Conservation (phyloP, 495 filamentous ascomycete species). For the Copromyces sp. region DNA sequence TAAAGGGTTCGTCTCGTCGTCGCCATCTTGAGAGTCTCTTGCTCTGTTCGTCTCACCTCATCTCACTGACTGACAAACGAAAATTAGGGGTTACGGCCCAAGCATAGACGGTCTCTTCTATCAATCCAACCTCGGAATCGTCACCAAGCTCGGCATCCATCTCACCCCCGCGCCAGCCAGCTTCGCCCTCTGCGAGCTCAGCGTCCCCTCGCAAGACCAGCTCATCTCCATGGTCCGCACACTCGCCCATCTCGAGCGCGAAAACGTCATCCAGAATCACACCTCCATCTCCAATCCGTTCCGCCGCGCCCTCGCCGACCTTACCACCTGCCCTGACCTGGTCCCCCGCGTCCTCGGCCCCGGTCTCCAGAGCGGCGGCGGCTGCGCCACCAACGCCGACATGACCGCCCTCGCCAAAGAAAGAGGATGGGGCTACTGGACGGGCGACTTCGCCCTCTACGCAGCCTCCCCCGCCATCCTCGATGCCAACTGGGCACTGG, state of each 20-base stretch:
- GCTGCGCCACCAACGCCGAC: constrained; percentile 26
- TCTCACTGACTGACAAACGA: background rate
- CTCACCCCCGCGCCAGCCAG: constrained; percentile 32
- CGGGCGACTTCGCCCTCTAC: constrained; percentile 35
- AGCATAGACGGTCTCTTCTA: constrained; percentile 33
- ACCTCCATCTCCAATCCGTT: background rate
- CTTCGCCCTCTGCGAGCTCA: constrained; percentile 33
- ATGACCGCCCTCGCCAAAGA: constrained; percentile 4
- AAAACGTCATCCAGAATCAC: background rate
- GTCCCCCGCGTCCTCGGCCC: constrained; percentile 23
- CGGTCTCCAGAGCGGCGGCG: constrained; percentile 16
- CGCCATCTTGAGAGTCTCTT: constrained; percentile 7
- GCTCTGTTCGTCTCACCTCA: background rate
- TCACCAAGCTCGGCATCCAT: constrained; percentile 35
- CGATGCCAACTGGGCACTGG: constrained; percentile 24
- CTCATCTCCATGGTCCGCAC: constrained; percentile 15
- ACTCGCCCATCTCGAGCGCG: constrained; percentile 23
- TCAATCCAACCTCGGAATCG: constrained; percentile 36
- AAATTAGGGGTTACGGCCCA: constrained; percentile 21
- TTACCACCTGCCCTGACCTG: constrained; percentile 19
- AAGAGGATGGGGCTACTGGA: constrained; percentile 31
- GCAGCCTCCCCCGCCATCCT: constrained; percentile 25
- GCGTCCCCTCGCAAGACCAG: constrained; percentile 33
- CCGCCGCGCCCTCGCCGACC: background rate
- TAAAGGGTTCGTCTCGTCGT: background rate